Evolutionary conservation across 2,329 filamentous ascomycete species (phyloP).

Genomic region (Periconia sp.): DNA sequence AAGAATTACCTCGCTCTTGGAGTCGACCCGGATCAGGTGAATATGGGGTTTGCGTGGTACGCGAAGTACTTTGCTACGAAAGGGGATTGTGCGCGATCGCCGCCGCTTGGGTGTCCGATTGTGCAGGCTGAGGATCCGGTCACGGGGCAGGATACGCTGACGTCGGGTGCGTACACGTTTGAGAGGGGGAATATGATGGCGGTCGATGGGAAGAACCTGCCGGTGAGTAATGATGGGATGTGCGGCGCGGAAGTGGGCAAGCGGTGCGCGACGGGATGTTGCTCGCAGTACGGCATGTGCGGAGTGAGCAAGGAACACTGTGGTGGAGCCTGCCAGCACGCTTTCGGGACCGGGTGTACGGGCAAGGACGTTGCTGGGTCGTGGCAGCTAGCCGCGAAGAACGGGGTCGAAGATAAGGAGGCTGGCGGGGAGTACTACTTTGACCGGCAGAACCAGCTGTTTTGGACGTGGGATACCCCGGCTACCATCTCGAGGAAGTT

Average conservation of each 20-base stretch:
- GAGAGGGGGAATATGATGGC: constrained; percentile 33
- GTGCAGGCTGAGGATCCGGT: constrained; percentile 61
- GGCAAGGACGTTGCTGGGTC: constrained; percentile 57
- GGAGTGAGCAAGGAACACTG: constrained; percentile 31
- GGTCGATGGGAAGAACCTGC: constrained; percentile 16
- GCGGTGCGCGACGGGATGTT: constrained; percentile 32
- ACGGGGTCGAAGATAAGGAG: constrained; percentile 59
- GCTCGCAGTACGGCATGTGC: constrained; percentile 37
- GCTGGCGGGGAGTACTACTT: constrained; percentile 70
- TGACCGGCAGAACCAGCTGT: constrained; percentile 60
- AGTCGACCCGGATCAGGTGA: constrained; percentile 56
- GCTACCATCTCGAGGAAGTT: constrained; percentile 65
- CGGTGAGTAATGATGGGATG: constrained; percentile 27
- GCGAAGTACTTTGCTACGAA: constrained; percentile 65
- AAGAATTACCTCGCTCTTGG: constrained; percentile 63
- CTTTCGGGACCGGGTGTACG: constrained; percentile 45
- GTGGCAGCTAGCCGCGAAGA: constrained; percentile 57
- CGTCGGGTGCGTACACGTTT: constrained; percentile 59
- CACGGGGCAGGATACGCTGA: constrained; percentile 62
- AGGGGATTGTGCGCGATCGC: constrained; percentile 44
- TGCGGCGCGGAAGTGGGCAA: constrained; percentile 32
- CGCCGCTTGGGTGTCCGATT: constrained; percentile 61
- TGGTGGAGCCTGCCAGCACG: constrained; percentile 33
- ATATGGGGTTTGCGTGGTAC: constrained; percentile 70
- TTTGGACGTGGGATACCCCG: constrained; percentile 75